Evolutionary conservation across 306 rosid genomes (phyloP).

Genomic region (Rubus idaeus): DNA sequence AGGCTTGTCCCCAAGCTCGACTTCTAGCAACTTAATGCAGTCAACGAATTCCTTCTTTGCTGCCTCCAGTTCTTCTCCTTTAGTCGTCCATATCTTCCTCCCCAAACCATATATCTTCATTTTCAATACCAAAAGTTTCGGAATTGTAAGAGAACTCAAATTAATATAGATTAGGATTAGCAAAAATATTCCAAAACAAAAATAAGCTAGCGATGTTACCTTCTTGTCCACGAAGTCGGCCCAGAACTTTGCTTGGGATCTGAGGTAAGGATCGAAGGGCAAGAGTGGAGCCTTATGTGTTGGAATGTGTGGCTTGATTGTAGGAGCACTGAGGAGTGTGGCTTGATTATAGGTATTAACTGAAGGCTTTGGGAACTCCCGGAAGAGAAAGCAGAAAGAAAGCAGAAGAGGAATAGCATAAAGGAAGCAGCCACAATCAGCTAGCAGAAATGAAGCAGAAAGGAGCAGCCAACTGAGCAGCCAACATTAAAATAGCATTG

Average conservation of each 20-base stretch:
- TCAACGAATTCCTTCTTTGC: constrained; percentile 23
- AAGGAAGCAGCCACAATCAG: too few relatives aligned
- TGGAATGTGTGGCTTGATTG: too few relatives aligned
- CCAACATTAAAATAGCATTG: too few relatives aligned
- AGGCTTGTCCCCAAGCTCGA: constrained; percentile 32
- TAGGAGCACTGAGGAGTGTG: too few relatives aligned
- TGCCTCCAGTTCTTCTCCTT: constrained; percentile 29
- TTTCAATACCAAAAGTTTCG: too few relatives aligned
- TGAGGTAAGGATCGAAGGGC: constrained; percentile 37
- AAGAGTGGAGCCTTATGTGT: constrained; percentile 22
- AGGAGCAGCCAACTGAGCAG: too few relatives aligned
- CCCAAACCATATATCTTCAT: background rate
- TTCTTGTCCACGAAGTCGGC: constrained; percentile 40
- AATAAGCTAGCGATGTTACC: constrained; percentile 3
- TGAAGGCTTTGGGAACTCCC: too few relatives aligned
- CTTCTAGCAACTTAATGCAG: constrained; percentile 21
- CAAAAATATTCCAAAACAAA: background rate
- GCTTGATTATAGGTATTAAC: too few relatives aligned
- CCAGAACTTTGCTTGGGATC: constrained; percentile 46
- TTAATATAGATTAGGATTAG: background rate
- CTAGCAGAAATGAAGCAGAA: too few relatives aligned
- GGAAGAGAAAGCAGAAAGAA: too few relatives aligned
- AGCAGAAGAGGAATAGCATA: too few relatives aligned
- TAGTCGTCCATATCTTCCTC: constrained; percentile 24
- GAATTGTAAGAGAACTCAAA: too few relatives aligned